Conservation (phyloP, 169 alveolate species). For the Cryptosporidium andersoni region DNA sequence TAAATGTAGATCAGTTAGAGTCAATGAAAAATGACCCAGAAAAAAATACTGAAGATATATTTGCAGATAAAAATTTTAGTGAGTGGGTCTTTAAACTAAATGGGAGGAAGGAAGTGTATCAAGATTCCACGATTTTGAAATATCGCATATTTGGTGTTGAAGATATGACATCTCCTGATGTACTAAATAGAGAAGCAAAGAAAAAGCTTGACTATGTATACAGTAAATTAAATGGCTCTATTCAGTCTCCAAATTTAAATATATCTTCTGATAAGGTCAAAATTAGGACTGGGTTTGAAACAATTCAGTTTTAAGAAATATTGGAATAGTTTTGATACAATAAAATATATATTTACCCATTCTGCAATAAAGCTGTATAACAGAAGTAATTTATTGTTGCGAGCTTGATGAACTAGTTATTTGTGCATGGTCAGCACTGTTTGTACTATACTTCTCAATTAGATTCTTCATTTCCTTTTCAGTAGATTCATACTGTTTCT, state of each 20-base stretch:
- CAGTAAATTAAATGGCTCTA: constrained; percentile 18
- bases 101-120: constrained; percentile 63
- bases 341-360: not conserved
- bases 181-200: constrained; percentile 56
- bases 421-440: not conserved
- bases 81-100: constrained; percentile 68
- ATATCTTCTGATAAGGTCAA: constrained; percentile 9
- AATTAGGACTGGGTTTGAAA: constrained; percentile 59
- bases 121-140: constrained; percentile 46
- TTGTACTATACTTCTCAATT: constrained; percentile 15
- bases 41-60: constrained; percentile 39
- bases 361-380: not conserved
- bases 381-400: not conserved
- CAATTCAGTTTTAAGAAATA: constrained; percentile 34
- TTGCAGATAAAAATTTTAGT: constrained; percentile 55
- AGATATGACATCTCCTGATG: constrained; percentile 60
- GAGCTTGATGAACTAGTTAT: constrained; percentile 18
- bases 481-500: constrained; percentile 60
- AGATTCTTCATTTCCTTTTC: constrained; percentile 41
- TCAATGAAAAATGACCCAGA: constrained; percentile 36
- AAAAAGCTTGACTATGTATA: constrained; percentile 53
- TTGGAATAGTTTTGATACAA: constrained; percentile 1
- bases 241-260: constrained; percentile 6
- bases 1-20: constrained; percentile 23
- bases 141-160: constrained; percentile 60